Evolutionary conservation across 768 basidiomycete genomes (phyloP).

Genomic region (Russula olivacea): DNA sequence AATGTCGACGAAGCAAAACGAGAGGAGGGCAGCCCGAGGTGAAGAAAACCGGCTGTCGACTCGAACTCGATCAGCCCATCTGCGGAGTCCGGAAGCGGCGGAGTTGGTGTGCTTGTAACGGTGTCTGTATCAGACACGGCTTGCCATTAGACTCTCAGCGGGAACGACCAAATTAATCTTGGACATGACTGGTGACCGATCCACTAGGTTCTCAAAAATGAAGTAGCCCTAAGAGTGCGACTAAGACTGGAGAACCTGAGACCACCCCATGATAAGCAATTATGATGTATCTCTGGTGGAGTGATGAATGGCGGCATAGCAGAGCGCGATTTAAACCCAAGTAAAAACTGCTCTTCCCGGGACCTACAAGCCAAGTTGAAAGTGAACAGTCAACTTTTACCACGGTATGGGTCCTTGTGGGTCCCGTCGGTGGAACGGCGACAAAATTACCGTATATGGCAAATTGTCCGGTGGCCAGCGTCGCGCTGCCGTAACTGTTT

Average conservation of each 20-base stretch:
- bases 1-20: constrained; percentile 27
- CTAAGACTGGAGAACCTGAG: constrained; percentile 8
- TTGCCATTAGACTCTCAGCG: constrained; percentile 3
- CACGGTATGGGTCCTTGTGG: constrained; percentile 31
- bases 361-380: neutral
- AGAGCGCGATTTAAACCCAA: neutral
- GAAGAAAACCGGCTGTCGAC: constrained; percentile 29
- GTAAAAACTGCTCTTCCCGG: neutral
- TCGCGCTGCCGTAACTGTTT: constrained; percentile 3
- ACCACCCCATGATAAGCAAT: neutral
- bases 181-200: constrained; percentile 1
- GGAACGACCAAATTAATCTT: constrained; percentile 17
- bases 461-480: neutral
- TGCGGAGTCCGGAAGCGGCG: constrained; percentile 28
- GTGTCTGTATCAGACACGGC: constrained; percentile 10
- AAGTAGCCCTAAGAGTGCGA: constrained; percentile 5
- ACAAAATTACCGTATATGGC: neutral
- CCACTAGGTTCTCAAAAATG: constrained; percentile 19
- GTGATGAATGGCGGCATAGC: neutral
- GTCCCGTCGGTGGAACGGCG: constrained; percentile 23
- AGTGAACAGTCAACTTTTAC: neutral
- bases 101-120: constrained; percentile 19
- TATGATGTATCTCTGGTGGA: neutral
- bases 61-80: constrained; percentile 15
- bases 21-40: constrained; percentile 27